Conservation (phyloP, 2,329 filamentous ascomycete species). For the Fusarium sambucinum region DNA sequence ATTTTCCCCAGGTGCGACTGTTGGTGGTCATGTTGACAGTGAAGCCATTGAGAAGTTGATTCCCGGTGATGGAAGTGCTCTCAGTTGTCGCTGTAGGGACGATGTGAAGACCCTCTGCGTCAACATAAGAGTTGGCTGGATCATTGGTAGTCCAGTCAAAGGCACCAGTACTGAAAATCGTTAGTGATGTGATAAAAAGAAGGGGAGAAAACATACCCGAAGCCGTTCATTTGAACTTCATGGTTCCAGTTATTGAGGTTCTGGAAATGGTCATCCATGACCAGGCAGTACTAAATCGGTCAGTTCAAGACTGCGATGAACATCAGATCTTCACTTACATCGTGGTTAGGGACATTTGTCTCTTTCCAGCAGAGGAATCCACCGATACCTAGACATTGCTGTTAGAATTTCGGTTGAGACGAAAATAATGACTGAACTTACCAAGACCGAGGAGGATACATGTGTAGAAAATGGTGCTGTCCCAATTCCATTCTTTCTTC, state of each 20-base stretch:
- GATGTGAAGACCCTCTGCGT: conserved; percentile 62
- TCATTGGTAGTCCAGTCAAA: conserved; percentile 67
- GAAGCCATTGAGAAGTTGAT: conserved; percentile 54
- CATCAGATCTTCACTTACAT: conserved; percentile 12
- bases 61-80: conserved; percentile 47
- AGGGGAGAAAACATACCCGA: conserved; percentile 49
- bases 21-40: conserved; percentile 59
- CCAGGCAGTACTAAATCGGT: conserved; percentile 40
- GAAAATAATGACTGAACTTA: not conserved
- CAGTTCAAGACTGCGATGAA: not conserved
- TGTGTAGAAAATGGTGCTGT: conserved; percentile 48
- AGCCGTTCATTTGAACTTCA: conserved; percentile 57
- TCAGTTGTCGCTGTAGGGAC: conserved; percentile 61
- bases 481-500: conserved; percentile 45
- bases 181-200: not conserved
- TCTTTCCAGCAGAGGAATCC: conserved; percentile 42
- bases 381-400: conserved; percentile 22
- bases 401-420: not conserved
- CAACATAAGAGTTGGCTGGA: conserved; percentile 59
- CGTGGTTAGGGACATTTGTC: conserved; percentile 35
- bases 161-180: conserved; percentile 49
- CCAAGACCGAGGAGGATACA: conserved; percentile 40
- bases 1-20: conserved; percentile 50
- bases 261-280: conserved; percentile 44
- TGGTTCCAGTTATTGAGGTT: conserved; percentile 59